Evolutionary conservation across 2,329 filamentous ascomycete species (phyloP), one percentile per base, ranked within the genome.

Genomic region (Alternaria panax): DNA sequence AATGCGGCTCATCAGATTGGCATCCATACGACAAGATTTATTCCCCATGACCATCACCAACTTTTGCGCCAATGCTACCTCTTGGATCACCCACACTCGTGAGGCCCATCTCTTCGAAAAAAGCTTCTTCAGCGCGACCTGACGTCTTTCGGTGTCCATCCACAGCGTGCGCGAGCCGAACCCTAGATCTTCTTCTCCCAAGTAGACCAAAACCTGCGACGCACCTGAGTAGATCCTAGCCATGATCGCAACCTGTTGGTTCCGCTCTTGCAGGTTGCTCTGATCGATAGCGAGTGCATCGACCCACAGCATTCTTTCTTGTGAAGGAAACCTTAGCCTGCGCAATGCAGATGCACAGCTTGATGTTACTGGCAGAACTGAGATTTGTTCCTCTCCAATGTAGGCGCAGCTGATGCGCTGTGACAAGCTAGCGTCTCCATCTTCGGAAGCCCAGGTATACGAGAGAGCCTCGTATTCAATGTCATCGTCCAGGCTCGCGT

Each of bases 401-500:
- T 62, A 62, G n/a, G 59, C 51, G 30, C 58, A 62, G 14, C 32
- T 22, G n/a, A 65, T 47, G 8, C 34, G 32, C 18, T 62, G 57
- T n/a, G 57, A 57, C 18, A 62, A 56, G 24, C 42, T 59, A 30
- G 55, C 40, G 42, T 65, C 61, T 18, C 63, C 63, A 38, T 59
- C 57, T 53, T 65, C 63, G 11, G 60, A 55, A 1, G 63, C 68
- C 66, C 68, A 70, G 2, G 65, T 55, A 52, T 70, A 70, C 4
- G 65, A 68, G n/a, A 68, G 45, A n/a, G 68, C 66, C 54, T 70
- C 66, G 25, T 69, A 70, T 34, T 56, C 52, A 43, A 59, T 56
- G 20, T 56, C 57, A 54, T 54, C 46, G 20, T 56, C 57, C 45
- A 59, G 46, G 18, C 43, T 46, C 32, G 57, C 41, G 18, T 59